These are phyloP conservation scores for Hypoxylon lienhwacheense DNA, from an alignment of 495 filamentous ascomycete genomes.

Conservation along the genomic window DNA sequence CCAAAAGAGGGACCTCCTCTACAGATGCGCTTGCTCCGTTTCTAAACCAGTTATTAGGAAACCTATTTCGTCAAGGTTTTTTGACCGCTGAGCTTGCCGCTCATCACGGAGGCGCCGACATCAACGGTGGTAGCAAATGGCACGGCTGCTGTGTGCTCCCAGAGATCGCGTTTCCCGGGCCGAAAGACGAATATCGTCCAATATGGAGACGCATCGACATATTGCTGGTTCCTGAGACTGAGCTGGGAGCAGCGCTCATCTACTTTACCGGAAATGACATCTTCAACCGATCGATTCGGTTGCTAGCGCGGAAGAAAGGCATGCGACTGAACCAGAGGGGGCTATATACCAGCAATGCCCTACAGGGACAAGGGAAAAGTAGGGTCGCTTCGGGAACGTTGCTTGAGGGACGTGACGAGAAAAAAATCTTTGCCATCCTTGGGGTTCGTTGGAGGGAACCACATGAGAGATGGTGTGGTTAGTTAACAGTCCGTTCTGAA, in stretches of 20 bases:
- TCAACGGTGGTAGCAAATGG: constrained; percentile 69
- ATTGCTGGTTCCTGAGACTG: constrained; percentile 75
- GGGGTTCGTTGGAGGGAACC: constrained; percentile 88
- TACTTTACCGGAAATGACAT: constrained; percentile 98
- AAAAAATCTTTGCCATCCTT: constrained; percentile 80
- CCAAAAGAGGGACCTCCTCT: constrained; percentile 62
- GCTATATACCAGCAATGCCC: constrained; percentile 73
- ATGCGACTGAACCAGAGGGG: constrained; percentile 88
- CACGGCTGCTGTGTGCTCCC: constrained; percentile 80
- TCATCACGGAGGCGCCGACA: constrained; percentile 29
- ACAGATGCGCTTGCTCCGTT: constrained; percentile 65
- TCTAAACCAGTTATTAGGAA: constrained; percentile 62
- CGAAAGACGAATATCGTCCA: constrained; percentile 29
- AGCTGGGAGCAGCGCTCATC: constrained; percentile 85
- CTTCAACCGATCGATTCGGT: constrained; percentile 86
- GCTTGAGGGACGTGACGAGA: constrained; percentile 77
- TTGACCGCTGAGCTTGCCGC: constrained; percentile 52
- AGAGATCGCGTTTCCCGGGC: constrained; percentile 21
- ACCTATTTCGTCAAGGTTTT: constrained; percentile 63
- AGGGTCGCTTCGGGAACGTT: constrained; percentile 74
- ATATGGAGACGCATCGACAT: constrained; percentile 86
- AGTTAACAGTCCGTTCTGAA: not conserved
- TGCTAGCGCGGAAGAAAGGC: constrained; percentile 79
- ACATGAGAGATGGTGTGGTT: constrained; percentile 74
- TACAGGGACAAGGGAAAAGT: constrained; percentile 59